These are phyloP conservation scores for Pestalotiopsis sp. DNA, from an alignment of 2,329 filamentous ascomycete species.

Conservation along the genomic window DNA sequence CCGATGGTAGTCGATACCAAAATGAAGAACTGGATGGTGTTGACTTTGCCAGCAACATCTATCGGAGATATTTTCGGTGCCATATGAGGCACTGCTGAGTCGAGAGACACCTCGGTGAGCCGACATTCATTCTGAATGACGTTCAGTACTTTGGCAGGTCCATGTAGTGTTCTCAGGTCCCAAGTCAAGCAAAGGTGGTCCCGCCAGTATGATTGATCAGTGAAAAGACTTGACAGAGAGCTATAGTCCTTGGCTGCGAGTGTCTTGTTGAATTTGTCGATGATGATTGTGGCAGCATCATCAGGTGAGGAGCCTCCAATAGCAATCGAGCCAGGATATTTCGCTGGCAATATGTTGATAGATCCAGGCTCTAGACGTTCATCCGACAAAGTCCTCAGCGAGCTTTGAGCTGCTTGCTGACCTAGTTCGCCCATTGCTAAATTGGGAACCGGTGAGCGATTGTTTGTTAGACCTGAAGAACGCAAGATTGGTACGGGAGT, in stretches of 20 bases:
- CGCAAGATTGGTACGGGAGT: background rate
- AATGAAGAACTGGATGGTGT: constrained; percentile 60
- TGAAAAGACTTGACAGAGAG: constrained; percentile 41
- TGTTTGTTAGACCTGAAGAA: background rate
- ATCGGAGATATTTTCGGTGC: constrained; percentile 43
- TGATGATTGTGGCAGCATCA: constrained; percentile 32
- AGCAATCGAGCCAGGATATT: constrained; percentile 38
- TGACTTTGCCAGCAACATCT: constrained; percentile 49
- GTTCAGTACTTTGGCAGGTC: background rate
- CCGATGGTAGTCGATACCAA: constrained; percentile 56
- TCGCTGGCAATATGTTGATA: constrained; percentile 51
- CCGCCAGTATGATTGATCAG: constrained; percentile 55
- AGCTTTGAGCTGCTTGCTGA: background rate
- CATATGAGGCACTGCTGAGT: background rate
- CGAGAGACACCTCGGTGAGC: background rate
- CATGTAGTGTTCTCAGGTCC: constrained; percentile 17
- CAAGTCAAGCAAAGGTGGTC: constrained; percentile 56
- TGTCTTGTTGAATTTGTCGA: constrained; percentile 33
- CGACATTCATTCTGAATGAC: background rate
- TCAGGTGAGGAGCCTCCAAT: constrained; percentile 35
- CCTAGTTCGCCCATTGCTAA: background rate
- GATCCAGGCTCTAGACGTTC: constrained; percentile 46
- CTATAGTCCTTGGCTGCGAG: constrained; percentile 38
- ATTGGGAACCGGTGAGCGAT: background rate
- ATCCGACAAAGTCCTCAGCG: constrained; percentile 1